Conservation (phyloP, 164 flowering plant species). For the Nymphaea colorata region DNA sequence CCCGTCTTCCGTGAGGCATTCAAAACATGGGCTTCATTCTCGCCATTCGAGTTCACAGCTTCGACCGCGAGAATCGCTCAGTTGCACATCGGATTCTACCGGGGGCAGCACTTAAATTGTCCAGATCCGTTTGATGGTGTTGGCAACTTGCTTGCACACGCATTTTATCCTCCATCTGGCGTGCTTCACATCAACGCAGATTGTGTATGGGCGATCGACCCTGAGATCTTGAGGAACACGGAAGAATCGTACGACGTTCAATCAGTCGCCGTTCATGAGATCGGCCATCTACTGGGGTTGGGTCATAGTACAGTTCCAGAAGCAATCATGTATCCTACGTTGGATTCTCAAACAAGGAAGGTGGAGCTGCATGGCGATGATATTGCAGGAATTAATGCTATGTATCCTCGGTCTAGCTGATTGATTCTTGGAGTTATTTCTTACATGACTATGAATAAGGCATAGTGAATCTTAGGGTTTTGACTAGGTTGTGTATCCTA, state of each 20-base stretch:
- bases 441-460: too few relatives aligned
- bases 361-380: slow-evolving; percentile 49
- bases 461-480: too few relatives aligned
- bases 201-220: slow-evolving; percentile 49
- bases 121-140: slow-evolving; percentile 56
- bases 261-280: slow-evolving; percentile 85
- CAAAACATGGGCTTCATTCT: slow-evolving; percentile 41
- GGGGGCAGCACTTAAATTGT: neutral
- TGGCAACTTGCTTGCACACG: slow-evolving; percentile 61
- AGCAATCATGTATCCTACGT: slow-evolving; percentile 69
- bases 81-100: slow-evolving; percentile 14
- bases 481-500: too few relatives aligned
- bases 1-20: slow-evolving; percentile 45
- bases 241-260: slow-evolving; percentile 45
- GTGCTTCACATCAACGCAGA: slow-evolving; percentile 45
- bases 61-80: slow-evolving; percentile 22
- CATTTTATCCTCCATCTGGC: slow-evolving; percentile 69
- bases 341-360: slow-evolving; percentile 33
- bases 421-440: too few relatives aligned
- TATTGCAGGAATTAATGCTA: slow-evolving; percentile 37
- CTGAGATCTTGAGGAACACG: slow-evolving; percentile 2
- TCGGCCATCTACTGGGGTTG: slow-evolving; percentile 74
- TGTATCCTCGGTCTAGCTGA: slow-evolving; percentile 16
- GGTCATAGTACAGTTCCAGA: slow-evolving; percentile 57
- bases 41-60: slow-evolving; percentile 38